These are phyloP conservation scores for Erigeron philadelphicus DNA, from an alignment of 140 eudicot genomes.

Conservation along the genomic window DNA sequence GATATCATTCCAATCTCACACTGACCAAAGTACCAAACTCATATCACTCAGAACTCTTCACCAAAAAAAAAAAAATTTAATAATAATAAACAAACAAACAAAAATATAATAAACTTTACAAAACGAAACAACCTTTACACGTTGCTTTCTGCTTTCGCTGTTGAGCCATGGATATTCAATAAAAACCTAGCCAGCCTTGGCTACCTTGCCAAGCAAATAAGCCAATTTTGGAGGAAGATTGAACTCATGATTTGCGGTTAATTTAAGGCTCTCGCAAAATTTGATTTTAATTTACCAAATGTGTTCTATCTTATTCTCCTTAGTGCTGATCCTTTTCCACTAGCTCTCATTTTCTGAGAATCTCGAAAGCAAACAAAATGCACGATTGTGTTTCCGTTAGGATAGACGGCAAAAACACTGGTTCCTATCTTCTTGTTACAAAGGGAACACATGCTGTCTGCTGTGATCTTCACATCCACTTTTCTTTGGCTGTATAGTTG, in stretches of 20 bases:
- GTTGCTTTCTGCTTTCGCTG: not conserved
- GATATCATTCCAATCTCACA: not conserved
- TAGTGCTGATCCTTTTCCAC: constrained; percentile 45
- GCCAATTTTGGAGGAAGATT: not conserved
- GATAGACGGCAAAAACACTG: constrained; percentile 92
- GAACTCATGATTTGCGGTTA: not conserved
- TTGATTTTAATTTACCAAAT: not conserved
- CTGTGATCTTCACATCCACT: constrained; percentile 72
- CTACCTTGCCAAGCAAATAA: too few species aligned
- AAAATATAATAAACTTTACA: not conserved
- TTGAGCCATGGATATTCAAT: not conserved
- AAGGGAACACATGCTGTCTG: constrained; percentile 83
- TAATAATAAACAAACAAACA: too few species aligned
- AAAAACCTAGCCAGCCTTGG: too few species aligned
- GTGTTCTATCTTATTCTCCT: constrained; percentile 27
- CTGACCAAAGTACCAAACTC: not conserved
- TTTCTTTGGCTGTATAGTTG: constrained; percentile 65
- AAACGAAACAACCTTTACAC: constrained; percentile 21
- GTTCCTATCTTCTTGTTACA: constrained; percentile 92
- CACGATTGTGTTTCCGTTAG: constrained; percentile 79
- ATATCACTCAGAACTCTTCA: not conserved
- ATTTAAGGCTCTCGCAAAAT: not conserved
- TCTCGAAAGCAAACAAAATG: constrained; percentile 91
- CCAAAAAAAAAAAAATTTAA: not conserved
- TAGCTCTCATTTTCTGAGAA: constrained; percentile 88